Percentiles rank a stretch among this genome's conserved stretches.
Evolutionary conservation across 345 rosid genomes (phyloP).

Genomic region (Luvunga scandens): DNA sequence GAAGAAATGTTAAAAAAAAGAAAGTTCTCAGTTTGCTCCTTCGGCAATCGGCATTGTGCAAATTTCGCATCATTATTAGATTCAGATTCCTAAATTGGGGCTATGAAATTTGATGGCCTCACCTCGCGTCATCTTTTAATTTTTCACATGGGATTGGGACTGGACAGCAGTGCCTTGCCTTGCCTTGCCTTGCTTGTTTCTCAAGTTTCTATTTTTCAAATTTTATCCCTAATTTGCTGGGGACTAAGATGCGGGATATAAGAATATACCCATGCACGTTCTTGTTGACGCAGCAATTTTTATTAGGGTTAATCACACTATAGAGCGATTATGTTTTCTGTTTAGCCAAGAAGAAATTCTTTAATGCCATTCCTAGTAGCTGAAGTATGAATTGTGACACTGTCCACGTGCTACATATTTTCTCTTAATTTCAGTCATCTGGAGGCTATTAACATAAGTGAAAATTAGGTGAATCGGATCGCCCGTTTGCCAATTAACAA

Average conservation of each 20-base stretch:
- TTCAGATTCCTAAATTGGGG: neutral
- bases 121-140: rapidly evolving
- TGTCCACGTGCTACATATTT: too few relatives aligned
- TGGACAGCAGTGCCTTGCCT: neutral
- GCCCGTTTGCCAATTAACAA: too few relatives aligned
- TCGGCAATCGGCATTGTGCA: neutral
- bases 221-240: neutral
- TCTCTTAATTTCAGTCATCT: too few relatives aligned
- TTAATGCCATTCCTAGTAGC: too few relatives aligned
- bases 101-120: neutral
- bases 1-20: neutral
- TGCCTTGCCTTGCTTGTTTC: neutral
- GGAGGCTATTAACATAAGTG: too few relatives aligned
- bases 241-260: neutral
- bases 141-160: neutral
- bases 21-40: neutral
- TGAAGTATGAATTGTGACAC: too few relatives aligned
- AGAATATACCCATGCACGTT: neutral
- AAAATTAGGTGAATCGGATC: too few relatives aligned
- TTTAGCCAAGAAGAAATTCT: neutral
- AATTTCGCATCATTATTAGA: neutral
- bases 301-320: neutral
- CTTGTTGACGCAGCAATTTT: neutral
- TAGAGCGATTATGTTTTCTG: neutral
- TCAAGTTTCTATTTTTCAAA: neutral